Base-by-base conservation (phyloP, 169 alveolate species). In the Pseudocohnilembus persalinus region DNA sequence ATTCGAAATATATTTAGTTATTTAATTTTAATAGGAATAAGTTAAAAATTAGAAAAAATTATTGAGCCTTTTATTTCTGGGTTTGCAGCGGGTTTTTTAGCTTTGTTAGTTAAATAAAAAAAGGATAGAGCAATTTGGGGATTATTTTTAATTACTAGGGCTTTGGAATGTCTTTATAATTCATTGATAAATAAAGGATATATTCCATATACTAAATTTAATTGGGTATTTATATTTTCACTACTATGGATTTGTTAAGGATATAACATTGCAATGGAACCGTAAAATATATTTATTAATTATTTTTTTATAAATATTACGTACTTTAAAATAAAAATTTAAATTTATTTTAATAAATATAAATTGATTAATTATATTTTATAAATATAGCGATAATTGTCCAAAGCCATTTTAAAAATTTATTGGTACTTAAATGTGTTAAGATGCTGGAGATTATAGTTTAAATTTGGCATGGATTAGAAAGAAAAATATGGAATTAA, bases 71-170 rank as follows among this genome's bases (percentile, higher is more conserved):
- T 49, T 49, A 20, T 20, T 20, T 4, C 68, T 77, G 82, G 82
- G 6, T 77, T 77, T 33, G 30, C 33, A 77, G 82, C 82, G 24
- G 82, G 82, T 0, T 77, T 77, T 68, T 25, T 77, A 27, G 30
- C 82, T 20, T 72, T 77, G 16, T 63, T 72, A 1, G 33, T 72
- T 0, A 63, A 68, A 0, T n/a, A 31, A n/a, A 77, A 77, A 77
- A 77, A 77, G 20, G 33, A 33, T 33, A 77, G 82, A 34, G 31
- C 82, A 31, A 68, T 77, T 77, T 77, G 82, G 82, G 82, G 82
- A 28, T 33, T 77, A 28, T 77, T 77, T 68, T 68, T 77, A n/a
- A 64, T 77, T 1, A 27, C 82, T 25, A 77, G 82, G 63, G 82
- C 74, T 11, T 26, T 77, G 20, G 82, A 77, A 77, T 77, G 82